Conservation (phyloP, 768 basidiomycete genomes). For the Rickenella mellea region DNA sequence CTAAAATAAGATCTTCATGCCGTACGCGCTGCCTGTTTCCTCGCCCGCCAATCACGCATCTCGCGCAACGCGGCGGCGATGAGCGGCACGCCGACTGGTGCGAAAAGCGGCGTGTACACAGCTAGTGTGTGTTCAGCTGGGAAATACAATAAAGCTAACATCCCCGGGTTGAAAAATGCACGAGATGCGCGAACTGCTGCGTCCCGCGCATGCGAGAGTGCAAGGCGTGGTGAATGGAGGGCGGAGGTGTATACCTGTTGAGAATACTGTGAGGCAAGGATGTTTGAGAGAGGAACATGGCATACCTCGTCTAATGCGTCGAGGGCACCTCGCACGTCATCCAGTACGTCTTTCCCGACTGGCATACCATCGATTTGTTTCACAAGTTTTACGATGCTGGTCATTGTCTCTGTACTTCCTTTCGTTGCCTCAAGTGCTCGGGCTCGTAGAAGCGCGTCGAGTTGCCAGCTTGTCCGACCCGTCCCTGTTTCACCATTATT, state of each 20-base stretch:
- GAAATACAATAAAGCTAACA: constrained; percentile 94
- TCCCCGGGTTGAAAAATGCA: constrained; percentile 95
- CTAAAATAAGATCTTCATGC: no score
- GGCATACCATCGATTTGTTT: constrained; percentile 89
- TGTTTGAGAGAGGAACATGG: constrained; percentile 4
- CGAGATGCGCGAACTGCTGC: constrained; percentile 63
- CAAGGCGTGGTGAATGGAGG: constrained; percentile 27
- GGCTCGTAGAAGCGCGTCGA: constrained; percentile 66
- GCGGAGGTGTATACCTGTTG: constrained; percentile 30
- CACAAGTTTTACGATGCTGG: constrained; percentile 78
- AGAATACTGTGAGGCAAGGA: background rate
- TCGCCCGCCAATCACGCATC: constrained; percentile 48
- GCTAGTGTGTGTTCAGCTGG: constrained; percentile 97
- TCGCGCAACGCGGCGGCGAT: constrained; percentile 69
- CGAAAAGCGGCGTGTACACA: constrained; percentile 92
- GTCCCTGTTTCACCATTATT: no score
- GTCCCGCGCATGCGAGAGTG: constrained; percentile 49
- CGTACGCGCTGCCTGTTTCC: no score
- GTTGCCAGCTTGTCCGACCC: constrained; percentile 61
- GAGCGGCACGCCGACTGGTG: constrained; percentile 78
- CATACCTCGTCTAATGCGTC: constrained; percentile 63
- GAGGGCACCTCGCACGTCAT: constrained; percentile 63
- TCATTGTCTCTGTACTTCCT: constrained; percentile 63
- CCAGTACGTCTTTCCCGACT: constrained; percentile 66
- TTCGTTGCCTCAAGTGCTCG: constrained; percentile 62